Evolutionary conservation across 192 early-diverging fungal species (phyloP), one percentile per base, ranked within the genome.

Genomic region (Rhizophlyctis rosea): DNA sequence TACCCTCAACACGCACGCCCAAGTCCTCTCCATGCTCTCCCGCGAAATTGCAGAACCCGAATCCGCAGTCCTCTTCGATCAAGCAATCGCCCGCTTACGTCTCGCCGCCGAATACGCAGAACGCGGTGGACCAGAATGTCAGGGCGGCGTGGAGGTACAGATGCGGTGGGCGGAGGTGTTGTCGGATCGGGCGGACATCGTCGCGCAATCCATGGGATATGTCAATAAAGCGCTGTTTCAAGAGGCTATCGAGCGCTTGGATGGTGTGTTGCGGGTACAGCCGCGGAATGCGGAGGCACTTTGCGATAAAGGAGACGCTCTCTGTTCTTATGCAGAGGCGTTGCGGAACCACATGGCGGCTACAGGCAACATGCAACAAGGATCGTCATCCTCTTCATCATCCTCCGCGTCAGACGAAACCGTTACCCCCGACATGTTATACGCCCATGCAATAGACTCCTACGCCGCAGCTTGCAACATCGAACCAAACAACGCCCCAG

Each of bases 251-350:
- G 51, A 29, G n/a, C 5, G 56, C 11, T 50, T 71, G 47, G 65
- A 73, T 25, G 23, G 24, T 3, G 54, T 69, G 47, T 47, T 73
- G 21, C 51, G n/a, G 16, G 35, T 31, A 5, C 47, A 70, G 24
- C 47, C 54, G 23, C 44, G 53, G 9, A 62, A 69, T 61, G 72
- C 70, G 28, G 76, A 78, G 47, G 71, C 76, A 1, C 53, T 70
- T 4, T 73, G 71, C n/a, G 71, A 72, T 29, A 70, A 69, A 55
- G 76, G 65, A 5, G 76, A 78, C 59, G 34, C 74, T 7, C 50
- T 71, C 34, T 58, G 53, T 29, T 61, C 68, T 2, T 77, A 57
- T 61, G 71, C 70, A 0, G 69, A 72, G 4, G 70, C 55, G 1
- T 9, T 28, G 16, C 44, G 51, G 1, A 66, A 65, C 57, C 66